Conservation (phyloP, 2,329 filamentous ascomycete genomes). For the Leptosphaerulina australis region DNA sequence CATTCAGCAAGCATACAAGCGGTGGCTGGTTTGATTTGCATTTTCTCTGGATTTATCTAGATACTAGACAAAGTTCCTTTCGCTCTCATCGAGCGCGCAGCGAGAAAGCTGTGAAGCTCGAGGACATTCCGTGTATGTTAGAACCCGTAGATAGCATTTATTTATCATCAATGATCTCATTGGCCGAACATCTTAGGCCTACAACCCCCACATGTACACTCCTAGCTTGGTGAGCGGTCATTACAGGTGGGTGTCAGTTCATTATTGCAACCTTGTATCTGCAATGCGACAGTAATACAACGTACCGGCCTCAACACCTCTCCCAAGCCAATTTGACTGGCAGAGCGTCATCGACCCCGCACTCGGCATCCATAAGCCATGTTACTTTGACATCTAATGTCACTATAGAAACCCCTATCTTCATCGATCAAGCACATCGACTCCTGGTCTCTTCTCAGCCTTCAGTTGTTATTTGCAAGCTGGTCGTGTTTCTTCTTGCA, state of each 20-base stretch:
- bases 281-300: constrained; percentile 30
- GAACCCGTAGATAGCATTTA: constrained; percentile 3
- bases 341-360: constrained; percentile 3
- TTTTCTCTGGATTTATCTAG: background rate
- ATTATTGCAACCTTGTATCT: constrained; percentile 13
- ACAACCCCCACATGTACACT: constrained; percentile 20
- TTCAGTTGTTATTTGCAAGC: too few species aligned
- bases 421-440: too few species aligned
- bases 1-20: background rate
- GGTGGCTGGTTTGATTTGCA: background rate
- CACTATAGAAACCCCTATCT: too few species aligned
- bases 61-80: constrained; percentile 11
- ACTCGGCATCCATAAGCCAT: background rate
- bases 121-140: background rate
- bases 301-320: background rate
- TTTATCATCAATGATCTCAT: constrained; percentile 32
- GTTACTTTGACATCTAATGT: too few species aligned
- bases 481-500: too few species aligned
- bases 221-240: background rate
- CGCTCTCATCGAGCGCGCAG: background rate
- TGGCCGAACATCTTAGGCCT: constrained; percentile 21
- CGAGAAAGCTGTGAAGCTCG: background rate
- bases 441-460: too few species aligned
- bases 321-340: background rate
- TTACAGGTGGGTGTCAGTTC: background rate